Conservation (phyloP, 345 rosid genomes). For the Noccaea caerulescens region DNA sequence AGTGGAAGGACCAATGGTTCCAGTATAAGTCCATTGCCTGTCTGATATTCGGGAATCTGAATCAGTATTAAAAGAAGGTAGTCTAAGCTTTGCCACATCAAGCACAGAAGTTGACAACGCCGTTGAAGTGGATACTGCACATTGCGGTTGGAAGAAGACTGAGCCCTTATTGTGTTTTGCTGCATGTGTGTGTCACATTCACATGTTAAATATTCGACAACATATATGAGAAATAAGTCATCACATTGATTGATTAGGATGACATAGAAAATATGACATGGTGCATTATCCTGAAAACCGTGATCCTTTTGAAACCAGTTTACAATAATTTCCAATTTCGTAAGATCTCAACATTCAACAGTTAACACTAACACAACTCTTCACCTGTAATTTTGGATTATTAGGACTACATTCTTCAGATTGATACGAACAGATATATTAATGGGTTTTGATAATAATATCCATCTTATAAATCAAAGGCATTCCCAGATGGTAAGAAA, state of each 20-base stretch:
- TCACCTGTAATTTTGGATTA: not conserved
- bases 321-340: not conserved
- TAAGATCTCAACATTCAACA: not conserved
- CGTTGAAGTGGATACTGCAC: constrained; percentile 69
- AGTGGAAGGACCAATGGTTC: constrained; percentile 55
- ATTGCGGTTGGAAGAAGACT: constrained; percentile 59
- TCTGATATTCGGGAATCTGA: constrained; percentile 54
- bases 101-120: constrained; percentile 55
- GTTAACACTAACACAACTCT: not conserved
- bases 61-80: constrained; percentile 67
- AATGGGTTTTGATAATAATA: not conserved
- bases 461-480: not conserved
- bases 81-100: constrained; percentile 79
- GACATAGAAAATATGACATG: not conserved
- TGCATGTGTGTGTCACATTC: constrained; percentile 48
- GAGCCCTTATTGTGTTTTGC: constrained; percentile 60
- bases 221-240: not conserved
- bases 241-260: not conserved
- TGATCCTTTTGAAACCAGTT: not conserved
- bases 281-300: not conserved
- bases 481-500: constrained; percentile 13
- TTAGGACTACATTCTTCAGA: constrained; percentile 5
- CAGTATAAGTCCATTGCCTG: constrained; percentile 67
- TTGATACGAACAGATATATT: not conserved
- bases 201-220: not conserved